Conservation (phyloP, 495 filamentous ascomycete species). For the Penicillium canariense region DNA sequence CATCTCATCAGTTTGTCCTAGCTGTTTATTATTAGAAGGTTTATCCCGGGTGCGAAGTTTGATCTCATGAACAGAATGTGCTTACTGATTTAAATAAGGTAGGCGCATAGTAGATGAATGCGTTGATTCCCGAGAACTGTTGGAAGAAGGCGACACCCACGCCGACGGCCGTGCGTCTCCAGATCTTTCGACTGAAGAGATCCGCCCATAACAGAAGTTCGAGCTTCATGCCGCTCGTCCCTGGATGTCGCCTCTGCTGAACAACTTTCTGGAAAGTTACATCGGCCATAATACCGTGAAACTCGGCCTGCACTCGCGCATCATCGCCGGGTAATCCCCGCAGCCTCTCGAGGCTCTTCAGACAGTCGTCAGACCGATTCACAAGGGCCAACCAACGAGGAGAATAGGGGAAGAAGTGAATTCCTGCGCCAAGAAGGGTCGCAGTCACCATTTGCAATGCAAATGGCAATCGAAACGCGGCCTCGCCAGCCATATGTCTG, state of each 20-base stretch:
- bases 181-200: not conserved
- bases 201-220: slow-evolving; percentile 5
- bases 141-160: slow-evolving; percentile 9
- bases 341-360: slow-evolving; percentile 47
- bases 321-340: slow-evolving; percentile 1
- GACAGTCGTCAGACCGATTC: slow-evolving; percentile 60
- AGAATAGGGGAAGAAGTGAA: slow-evolving; percentile 70
- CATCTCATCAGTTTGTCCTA: not conserved
- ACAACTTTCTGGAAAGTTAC: slow-evolving; percentile 3
- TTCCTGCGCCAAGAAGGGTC: slow-evolving; percentile 52
- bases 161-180: slow-evolving; percentile 2
- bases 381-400: slow-evolving; percentile 69
- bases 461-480: slow-evolving; percentile 62
- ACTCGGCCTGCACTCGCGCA: slow-evolving; percentile 4
- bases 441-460: slow-evolving; percentile 57
- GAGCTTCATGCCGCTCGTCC: not conserved
- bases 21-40: not conserved
- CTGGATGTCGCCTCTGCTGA: slow-evolving; percentile 4
- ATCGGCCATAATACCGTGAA: slow-evolving; percentile 2
- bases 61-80: not conserved
- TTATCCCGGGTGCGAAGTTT: not conserved
- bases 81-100: slow-evolving; percentile 1
- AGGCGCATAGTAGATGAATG: slow-evolving; percentile 14
- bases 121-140: slow-evolving; percentile 10
- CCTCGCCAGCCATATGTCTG: slow-evolving; percentile 9